Base-by-base conservation (phyloP, 108 stramenopile genomes). In the Heterococcus sp. region DNA sequence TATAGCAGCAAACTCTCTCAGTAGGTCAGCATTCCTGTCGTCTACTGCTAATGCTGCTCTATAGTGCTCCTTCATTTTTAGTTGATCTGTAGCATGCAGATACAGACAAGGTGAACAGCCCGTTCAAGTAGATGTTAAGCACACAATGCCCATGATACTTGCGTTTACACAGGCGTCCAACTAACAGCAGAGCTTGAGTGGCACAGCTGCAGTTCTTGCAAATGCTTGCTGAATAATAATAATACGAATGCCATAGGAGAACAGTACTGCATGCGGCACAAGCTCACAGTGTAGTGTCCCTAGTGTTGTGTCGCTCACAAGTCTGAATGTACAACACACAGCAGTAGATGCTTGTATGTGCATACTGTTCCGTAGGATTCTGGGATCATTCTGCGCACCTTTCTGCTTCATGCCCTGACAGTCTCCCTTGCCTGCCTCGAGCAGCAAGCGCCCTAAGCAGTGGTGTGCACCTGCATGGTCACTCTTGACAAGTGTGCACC, bases 381-480 rank as follows among this genome's bases (percentile, higher is more conserved):
- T 21, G 46, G 46, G 14, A 58, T 8, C 8, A 14, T 58, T 58
- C 46, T 14, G 14, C 46, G 14, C 21, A 8, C 8, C 46, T 21
- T 58, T 21, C 14, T 58, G 46, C 46, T 58, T 8, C 21, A 8
- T 14, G 8, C 14, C 14, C 46, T 21, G 21, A 8, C 46, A 58
- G 46, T 21, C 46, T 58, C n/a, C n/a, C n/a, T n/a, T 8, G 46
- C 14, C 76, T 35, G 63, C 76, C 38, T 78, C 76, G 26, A 39
- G 39, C 32, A 78, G 76, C 2, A 34, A 4, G 21, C 35, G 39
- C 0, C 69, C 76, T 1, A 78, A 70, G 69, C 76, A 78, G 38
- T 69, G 32, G 1, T 30, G 38, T 1, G 76, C 76, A 31, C 69
- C 76, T 0, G 76, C 39, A 37, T 78, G 76, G 5, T 71, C 76